phyloP scores from a whole-genome alignment of 208 protist genomes.

The Phytomonas francai region DNA sequence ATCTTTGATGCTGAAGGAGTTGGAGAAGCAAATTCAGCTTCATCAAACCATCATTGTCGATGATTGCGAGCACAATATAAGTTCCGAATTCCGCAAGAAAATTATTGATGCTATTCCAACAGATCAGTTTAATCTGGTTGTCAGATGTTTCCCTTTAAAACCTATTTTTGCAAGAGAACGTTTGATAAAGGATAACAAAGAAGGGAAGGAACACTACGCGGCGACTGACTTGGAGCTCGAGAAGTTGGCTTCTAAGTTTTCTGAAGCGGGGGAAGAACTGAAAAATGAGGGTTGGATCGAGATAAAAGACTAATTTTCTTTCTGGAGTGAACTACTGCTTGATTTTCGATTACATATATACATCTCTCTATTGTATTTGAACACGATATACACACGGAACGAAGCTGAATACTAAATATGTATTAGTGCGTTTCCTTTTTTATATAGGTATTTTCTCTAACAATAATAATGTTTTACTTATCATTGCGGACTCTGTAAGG shows the following conservation, averaged over 20 bases:
- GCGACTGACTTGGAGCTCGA: constrained; percentile 45
- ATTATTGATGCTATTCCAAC: constrained; percentile 25
- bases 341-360: not conserved
- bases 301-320: constrained; percentile 8
- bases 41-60: constrained; percentile 63
- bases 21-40: constrained; percentile 29
- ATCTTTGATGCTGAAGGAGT: constrained; percentile 36
- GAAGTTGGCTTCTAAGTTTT: constrained; percentile 23
- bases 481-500: not conserved
- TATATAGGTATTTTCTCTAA: constrained; percentile 1
- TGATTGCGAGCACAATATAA: constrained; percentile 52
- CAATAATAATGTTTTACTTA: constrained; percentile 8
- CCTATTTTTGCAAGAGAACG: constrained; percentile 44
- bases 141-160: constrained; percentile 59
- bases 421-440: constrained; percentile 4
- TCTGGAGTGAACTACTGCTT: not conserved
- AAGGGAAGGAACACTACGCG: constrained; percentile 30
- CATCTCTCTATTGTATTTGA: constrained; percentile 1
- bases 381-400: too few species aligned
- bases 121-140: constrained; percentile 34
- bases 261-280: constrained; percentile 18
- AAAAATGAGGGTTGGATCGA: constrained; percentile 66
- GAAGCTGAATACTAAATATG: not conserved
- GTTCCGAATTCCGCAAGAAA: constrained; percentile 31
- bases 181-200: constrained; percentile 41